Base-by-base conservation (phyloP, 768 basidiomycete genomes). In the Suillus fuscotomentosus region DNA sequence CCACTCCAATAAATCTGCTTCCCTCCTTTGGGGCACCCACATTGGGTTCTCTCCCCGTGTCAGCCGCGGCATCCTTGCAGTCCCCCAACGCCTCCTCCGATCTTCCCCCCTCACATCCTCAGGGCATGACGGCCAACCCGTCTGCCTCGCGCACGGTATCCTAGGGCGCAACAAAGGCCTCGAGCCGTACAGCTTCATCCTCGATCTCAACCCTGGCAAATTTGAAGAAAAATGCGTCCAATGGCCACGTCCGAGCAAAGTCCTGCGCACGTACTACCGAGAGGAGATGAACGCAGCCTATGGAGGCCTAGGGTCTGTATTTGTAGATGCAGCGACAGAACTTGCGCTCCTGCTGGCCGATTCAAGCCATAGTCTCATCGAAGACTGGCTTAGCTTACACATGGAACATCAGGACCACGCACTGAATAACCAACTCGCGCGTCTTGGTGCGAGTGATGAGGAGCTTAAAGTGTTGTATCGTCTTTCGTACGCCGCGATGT, bases 141-240 rank as follows among this genome's bases (percentile, higher is more conserved):
- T 60, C 3, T 60, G 60, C 43, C 60, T 60, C 47, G 27, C 60
- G 7, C 60, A 60, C 9, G 60, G 60, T 8, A 60, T 60, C 8
- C 60, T 60, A 24, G 60, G 24, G 10, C 60, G 60, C 20, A 60
- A 60, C 60, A 60, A 60, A 48, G 60, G 60, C 36, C 15, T 60
- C 5, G 3, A 42, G 42, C 45, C 45, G 5, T 10, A 8, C 9
- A n/a, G 24, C 17, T 53, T 60, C 8, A 60, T 60, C 41, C 41
- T 60, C 11, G 2, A 22, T 31, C 39, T 60, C 20, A 15, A 60
- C 24, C 7, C 24, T 1, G 5, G 5, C n/a, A 60, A 17, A 42
- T 14, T 60, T 3, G 60, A 60, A 36, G 24, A 60, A 53, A 60
- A 60, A 60, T 45, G 27, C 17, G 17, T 53, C 15, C 60, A 60